phyloP scores from a whole-genome alignment of 768 basidiomycete species.

The Termitomyces sp. region DNA sequence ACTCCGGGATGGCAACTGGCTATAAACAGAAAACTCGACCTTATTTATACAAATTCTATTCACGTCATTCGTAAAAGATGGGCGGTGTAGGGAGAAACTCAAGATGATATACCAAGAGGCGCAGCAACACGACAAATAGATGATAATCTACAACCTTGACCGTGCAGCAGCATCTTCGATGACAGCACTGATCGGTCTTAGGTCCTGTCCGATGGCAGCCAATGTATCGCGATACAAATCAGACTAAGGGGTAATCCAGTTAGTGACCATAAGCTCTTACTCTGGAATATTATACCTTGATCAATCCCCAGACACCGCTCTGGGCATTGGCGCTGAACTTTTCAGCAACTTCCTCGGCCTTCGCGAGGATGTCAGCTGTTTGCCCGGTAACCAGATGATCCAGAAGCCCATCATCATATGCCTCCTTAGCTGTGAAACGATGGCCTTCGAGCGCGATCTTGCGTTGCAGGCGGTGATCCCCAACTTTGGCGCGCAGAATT shows the following conservation, averaged over 20 bases:
- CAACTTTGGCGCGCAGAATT: conserved; percentile 62
- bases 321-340: conserved; percentile 47
- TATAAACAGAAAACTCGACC: not conserved
- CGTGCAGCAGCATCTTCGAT: conserved; percentile 51
- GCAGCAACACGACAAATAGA: not conserved
- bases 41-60: not conserved
- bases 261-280: not conserved
- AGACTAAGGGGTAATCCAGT: conserved; percentile 29
- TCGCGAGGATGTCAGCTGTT: conserved; percentile 55
- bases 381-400: conserved; percentile 67
- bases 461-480: conserved; percentile 53
- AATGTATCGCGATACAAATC: conserved; percentile 57
- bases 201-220: conserved; percentile 36
- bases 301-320: conserved; percentile 67
- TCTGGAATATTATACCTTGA: conserved; percentile 45
- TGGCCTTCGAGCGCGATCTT: conserved; percentile 80
- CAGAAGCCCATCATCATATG: conserved; percentile 60
- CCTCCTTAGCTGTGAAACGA: conserved; percentile 72
- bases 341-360: conserved; percentile 62
- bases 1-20: not conserved
- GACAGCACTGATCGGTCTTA: conserved; percentile 27
- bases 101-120: not conserved
- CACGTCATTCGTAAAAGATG: not conserved
- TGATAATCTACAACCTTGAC: conserved; percentile 33
- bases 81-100: not conserved